A percentile compares a stretch with the other conserved stretches of the same genome.
phyloP scores from a whole-genome alignment of 305 asterid genomes.

The Solanum hybrid region DNA sequence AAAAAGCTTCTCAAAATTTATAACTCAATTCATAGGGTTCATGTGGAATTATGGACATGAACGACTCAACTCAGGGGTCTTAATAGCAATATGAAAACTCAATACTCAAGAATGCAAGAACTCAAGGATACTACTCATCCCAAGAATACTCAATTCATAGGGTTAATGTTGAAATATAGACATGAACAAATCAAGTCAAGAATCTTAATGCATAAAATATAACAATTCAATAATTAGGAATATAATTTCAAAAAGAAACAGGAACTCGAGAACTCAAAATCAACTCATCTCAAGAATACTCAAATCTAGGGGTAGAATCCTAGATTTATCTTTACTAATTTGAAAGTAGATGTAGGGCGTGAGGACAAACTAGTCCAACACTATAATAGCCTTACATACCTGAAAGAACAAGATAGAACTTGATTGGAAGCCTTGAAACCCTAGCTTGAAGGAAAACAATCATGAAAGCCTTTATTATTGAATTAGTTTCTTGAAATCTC shows the following conservation, averaged over 20 bases:
- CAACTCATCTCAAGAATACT: background rate
- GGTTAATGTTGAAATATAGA: background rate
- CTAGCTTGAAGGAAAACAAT: background rate
- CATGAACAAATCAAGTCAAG: no score
- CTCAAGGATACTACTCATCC: background rate
- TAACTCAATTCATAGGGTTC: background rate
- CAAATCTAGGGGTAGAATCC: no score
- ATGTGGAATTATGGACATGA: no score
- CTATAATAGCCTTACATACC: background rate
- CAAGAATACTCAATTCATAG: background rate
- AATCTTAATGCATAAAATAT: background rate
- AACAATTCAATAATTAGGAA: background rate
- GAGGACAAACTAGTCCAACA: background rate
- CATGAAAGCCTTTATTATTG: background rate
- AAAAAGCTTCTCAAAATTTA: background rate
- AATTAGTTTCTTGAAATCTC: no score
- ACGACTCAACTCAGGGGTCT: background rate
- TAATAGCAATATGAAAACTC: background rate
- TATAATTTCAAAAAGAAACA: no score
- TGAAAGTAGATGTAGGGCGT: background rate
- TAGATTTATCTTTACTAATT: background rate
- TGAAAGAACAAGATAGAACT: background rate
- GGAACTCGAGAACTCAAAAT: background rate
- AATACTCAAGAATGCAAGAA: background rate
- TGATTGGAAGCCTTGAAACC: background rate